These are phyloP conservation scores for Mercurialis annua DNA, from an alignment of 345 rosid species.

Conservation along the genomic window DNA sequence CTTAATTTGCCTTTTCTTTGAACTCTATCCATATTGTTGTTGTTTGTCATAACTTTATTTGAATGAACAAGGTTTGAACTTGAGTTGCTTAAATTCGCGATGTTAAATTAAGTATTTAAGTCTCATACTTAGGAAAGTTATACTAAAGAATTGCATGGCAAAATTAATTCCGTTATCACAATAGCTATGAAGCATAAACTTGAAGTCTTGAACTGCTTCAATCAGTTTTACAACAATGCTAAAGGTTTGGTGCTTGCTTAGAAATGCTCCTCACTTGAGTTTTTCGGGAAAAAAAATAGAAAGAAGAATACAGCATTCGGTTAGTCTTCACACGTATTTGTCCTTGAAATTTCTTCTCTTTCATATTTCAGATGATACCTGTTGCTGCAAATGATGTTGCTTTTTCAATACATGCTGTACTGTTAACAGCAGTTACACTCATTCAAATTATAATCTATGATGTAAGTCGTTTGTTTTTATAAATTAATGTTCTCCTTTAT, in stretches of 20 bases:
- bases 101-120: background rate
- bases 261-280: too few species aligned
- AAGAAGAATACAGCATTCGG: background rate
- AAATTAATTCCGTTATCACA: background rate
- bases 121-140: background rate
- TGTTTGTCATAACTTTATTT: background rate
- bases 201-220: background rate
- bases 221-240: background rate
- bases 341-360: background rate
- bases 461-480: conserved; percentile 37
- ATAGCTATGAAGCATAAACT: background rate
- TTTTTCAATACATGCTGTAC: conserved; percentile 83
- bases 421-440: conserved; percentile 60
- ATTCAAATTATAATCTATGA: conserved; percentile 77
- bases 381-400: conserved; percentile 96
- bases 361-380: conserved; percentile 75
- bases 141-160: background rate
- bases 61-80: background rate
- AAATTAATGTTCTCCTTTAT: background rate
- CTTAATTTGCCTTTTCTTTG: background rate
- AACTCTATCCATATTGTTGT: background rate
- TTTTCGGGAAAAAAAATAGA: background rate
- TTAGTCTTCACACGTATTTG: background rate
- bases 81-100: background rate
- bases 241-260: background rate